Conservation (phyloP, 2,329 filamentous ascomycete species). For the Neoascochyta sp. region DNA sequence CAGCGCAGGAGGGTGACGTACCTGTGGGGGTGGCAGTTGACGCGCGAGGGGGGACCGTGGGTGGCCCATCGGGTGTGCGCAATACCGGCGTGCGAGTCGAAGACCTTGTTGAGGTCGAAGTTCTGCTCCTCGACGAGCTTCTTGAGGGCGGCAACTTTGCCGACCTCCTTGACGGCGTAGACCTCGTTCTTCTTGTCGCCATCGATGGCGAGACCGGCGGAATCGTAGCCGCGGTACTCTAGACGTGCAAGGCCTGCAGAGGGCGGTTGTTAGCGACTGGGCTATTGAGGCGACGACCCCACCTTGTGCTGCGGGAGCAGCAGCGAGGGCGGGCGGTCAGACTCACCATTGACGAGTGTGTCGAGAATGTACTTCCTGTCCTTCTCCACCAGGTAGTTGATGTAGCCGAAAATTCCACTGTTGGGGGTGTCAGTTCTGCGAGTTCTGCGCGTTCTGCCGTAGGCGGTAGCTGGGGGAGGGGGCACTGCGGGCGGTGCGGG, state of each 20-base stretch:
- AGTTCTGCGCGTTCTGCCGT: too few relatives aligned
- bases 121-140: conserved; percentile 81
- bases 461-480: too few relatives aligned
- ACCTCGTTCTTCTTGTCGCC: conserved; percentile 99
- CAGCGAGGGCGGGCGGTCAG: conserved; percentile 4
- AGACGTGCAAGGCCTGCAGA: conserved; percentile 79
- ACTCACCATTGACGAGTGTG: conserved; percentile 89
- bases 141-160: conserved; percentile 97
- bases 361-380: conserved; percentile 95
- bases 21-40: conserved; percentile 99
- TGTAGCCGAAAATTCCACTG: conserved; percentile 96
- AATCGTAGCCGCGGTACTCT: conserved; percentile 98
- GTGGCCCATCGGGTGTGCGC: conserved; percentile 99
- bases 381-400: conserved; percentile 99
- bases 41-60: conserved; percentile 85
- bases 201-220: conserved; percentile 90
- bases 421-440: too few relatives aligned
- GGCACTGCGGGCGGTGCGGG: too few relatives aligned
- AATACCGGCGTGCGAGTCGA: conserved; percentile 97
- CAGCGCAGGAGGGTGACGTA: conserved; percentile 55
- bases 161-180: conserved; percentile 96
- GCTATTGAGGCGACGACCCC: too few relatives aligned
- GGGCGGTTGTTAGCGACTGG: conserved; percentile 21
- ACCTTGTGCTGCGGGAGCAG: conserved; percentile 6
- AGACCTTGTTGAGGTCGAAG: conserved; percentile 84